phyloP scores from a whole-genome alignment of 2,329 filamentous ascomycete species.

The Ascochyta clinopodiicola region DNA sequence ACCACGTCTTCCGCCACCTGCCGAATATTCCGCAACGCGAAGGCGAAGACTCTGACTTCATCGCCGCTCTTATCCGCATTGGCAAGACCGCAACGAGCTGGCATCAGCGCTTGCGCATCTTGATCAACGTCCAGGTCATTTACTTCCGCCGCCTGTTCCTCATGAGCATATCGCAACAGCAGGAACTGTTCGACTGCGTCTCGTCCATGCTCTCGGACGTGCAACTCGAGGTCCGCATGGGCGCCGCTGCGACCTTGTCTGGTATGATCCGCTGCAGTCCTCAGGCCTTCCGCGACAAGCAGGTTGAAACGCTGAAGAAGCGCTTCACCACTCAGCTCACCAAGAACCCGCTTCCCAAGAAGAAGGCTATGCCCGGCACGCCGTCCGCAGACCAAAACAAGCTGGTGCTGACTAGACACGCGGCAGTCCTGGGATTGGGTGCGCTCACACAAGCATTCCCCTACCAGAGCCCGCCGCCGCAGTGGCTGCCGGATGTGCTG shows the following conservation, averaged over 20 bases:
- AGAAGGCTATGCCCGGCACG: constrained; percentile 60
- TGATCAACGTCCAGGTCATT: constrained; percentile 98
- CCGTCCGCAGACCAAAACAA: constrained; percentile 76
- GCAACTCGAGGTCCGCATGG: constrained; percentile 92
- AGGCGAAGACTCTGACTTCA: constrained; percentile 84
- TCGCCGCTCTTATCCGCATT: constrained; percentile 84
- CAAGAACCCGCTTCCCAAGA: constrained; percentile 86
- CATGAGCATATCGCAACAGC: constrained; percentile 74
- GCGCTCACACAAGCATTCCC: constrained; percentile 95
- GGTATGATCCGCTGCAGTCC: constrained; percentile 99
- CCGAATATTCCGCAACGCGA: constrained; percentile 92
- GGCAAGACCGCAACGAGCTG: constrained; percentile 84
- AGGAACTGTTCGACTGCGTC: constrained; percentile 87
- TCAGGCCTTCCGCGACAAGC: constrained; percentile 74
- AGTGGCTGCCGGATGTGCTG: constrained; percentile 92
- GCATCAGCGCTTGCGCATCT: constrained; percentile 92
- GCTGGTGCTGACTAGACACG: constrained; percentile 82
- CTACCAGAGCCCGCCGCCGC: constrained; percentile 88
- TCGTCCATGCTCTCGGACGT: constrained; percentile 90
- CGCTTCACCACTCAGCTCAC: constrained; percentile 80
- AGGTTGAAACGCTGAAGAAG: constrained; percentile 76
- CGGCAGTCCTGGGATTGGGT: constrained; percentile 88
- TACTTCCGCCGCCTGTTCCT: constrained; percentile 97
- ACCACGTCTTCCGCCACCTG: constrained; percentile 94
- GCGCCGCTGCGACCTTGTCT: constrained; percentile 89